Conservation (phyloP, 129 eudicot species). For the Pseudognaphalium luteoalbum region DNA sequence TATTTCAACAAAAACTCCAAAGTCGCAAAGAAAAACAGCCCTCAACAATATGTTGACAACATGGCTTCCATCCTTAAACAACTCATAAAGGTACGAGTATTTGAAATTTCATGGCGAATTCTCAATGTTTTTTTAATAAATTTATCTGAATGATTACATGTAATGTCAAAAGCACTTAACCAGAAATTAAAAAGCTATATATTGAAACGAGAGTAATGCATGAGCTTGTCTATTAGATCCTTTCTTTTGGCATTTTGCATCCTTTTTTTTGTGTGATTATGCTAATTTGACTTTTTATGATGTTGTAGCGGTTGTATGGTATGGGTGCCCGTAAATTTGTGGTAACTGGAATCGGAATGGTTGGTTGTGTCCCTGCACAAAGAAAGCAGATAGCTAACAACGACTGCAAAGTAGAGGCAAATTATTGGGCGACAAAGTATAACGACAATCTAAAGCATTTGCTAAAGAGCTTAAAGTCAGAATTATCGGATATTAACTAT, state of each 20-base stretch:
- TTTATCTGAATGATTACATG: background rate
- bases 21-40: background rate
- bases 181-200: too few relatives aligned
- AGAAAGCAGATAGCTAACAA: slow-evolving; percentile 39
- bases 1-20: background rate
- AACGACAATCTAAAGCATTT: slow-evolving; percentile 43
- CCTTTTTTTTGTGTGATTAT: too few relatives aligned
- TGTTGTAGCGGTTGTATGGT: slow-evolving; percentile 44
- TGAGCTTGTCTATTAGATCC: background rate
- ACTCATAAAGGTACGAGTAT: background rate
- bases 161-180: too few relatives aligned
- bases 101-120: too few relatives aligned
- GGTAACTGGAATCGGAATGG: slow-evolving; percentile 45
- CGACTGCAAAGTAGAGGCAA: slow-evolving; percentile 48
- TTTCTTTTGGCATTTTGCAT: slow-evolving; percentile 32
- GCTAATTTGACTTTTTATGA: background rate
- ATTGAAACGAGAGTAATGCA: too few relatives aligned
- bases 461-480: slow-evolving; percentile 38
- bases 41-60: background rate
- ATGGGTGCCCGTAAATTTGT: slow-evolving; percentile 70
- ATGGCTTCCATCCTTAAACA: background rate
- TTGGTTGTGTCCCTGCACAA: slow-evolving; percentile 69
- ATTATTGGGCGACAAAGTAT: slow-evolving; percentile 57
- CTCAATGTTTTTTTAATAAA: background rate
- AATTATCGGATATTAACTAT: slow-evolving; percentile 54